Base-by-base conservation (phyloP, 2,329 filamentous ascomycete species). In the Arachnomyces sp. region DNA sequence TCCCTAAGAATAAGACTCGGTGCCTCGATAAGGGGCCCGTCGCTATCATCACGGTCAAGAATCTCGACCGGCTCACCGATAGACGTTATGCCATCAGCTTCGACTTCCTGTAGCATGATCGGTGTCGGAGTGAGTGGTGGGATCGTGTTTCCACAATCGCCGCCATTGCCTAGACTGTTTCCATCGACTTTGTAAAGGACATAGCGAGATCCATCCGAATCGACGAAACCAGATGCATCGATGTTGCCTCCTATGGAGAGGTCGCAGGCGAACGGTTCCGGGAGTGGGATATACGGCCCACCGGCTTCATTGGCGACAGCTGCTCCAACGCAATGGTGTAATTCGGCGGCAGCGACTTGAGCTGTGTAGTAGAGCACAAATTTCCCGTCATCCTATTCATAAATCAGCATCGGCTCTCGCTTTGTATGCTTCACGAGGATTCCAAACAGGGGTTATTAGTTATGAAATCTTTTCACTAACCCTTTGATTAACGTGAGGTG, bases 171-270 rank as follows among this genome's bases (percentile, higher is more conserved):
- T 28, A 73, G 57, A 42, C 65, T 67, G 58, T 82, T 83, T 29
- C 79, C 79, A 56, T 84, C 80, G 17, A 82, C 65, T 57, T 84
- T 84, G 64, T 80, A 84, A 7, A 75, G 61, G 4, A 84, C 67
- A 52, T 80, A 84, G 4, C 71, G 68, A 25, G 57, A 67, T 21
- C 73, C 74, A 32, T 71, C 68, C 8, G 56, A 54, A 51, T 84
- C 79, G 8, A 61, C 51, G 57, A 81, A 83, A 3, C 74, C 77
- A 0, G 74, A 65, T 0, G 79, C 65, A 51, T 84, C 80, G 50
- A 84, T 83, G 13, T 77, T 72, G 28, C 79, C 79, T 14, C 79
- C 78, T 38, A 66, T 52, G 38, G 63, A 61, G 1, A 69, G 51
- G 1, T 71, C 69, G 48, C 79, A 82, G 13, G 69, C 69, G 28